Conservation (phyloP, 108 stramenopile genomes). For the Discostella stelligeroides region DNA sequence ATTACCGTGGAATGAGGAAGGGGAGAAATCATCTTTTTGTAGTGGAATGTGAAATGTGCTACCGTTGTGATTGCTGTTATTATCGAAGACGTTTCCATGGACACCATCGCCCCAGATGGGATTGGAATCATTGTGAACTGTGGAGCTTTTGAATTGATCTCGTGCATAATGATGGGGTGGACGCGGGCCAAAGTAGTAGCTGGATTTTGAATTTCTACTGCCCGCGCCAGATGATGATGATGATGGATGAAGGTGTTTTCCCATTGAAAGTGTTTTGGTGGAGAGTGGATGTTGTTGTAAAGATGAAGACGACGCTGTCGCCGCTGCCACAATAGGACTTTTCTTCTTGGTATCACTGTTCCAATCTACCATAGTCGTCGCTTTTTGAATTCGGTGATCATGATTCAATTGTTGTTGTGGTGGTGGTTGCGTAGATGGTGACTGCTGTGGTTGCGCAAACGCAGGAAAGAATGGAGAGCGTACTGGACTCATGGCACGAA, state of each 20-base stretch:
- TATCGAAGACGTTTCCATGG: not conserved
- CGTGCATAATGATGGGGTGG: conserved; percentile 37
- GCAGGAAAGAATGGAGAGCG: conserved; percentile 9
- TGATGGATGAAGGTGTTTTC: not conserved
- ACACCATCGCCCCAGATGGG: conserved; percentile 77
- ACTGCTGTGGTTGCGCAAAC: no score
- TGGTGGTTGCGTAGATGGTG: no score
- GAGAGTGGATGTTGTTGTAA: no score
- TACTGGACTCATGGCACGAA: conserved; percentile 1
- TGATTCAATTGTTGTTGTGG: no score
- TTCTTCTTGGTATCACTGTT: no score
- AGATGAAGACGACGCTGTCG: no score
- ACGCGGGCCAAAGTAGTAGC: not conserved
- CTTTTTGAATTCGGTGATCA: no score
- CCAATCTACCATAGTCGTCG: no score
- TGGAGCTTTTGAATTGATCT: conserved; percentile 50
- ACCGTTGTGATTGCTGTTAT: conserved; percentile 4
- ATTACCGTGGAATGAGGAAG: conserved; percentile 58
- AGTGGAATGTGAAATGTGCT: conserved; percentile 61
- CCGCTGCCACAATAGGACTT: no score
- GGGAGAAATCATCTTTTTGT: conserved; percentile 55
- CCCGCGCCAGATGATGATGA: not conserved
- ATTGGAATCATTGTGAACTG: conserved; percentile 63
- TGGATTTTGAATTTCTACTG: no score
- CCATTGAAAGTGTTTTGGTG: not conserved